Base-by-base conservation (phyloP, 1,139 yeast species). In the Tardiomyces depauwii region DNA sequence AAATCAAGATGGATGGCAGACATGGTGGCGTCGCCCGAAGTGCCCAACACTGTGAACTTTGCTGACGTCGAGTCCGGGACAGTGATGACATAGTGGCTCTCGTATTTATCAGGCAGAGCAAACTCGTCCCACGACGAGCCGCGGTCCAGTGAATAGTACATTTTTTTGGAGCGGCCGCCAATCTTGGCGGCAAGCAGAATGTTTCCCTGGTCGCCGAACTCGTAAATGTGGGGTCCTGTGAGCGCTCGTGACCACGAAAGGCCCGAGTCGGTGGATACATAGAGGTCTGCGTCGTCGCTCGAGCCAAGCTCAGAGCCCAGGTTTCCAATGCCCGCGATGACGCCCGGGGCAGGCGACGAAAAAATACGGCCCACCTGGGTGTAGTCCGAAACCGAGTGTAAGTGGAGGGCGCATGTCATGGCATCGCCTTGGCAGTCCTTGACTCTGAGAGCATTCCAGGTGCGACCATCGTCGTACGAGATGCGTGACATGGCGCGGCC, bases 151-250 rank as follows among this genome's bases (percentile, higher is more conserved):
- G 95, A 84, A 56, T 71, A 87, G 49, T 68, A 70, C 13, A 62
- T 50, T 12, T 53, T 50, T 41, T 53, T 53, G 11, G 59, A 49
- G 39, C 11, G 18, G 16, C 50, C 57, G 14, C 50, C 54, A 43
- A 63, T 70, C 16, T 80, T 80, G 6, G 78, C 67, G 2, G 88
- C 86, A 1, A 84, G 66, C 41, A 86, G 73, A 4, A 86, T 62
- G 59, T 86, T 86, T 44, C 95, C 96, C 49, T 77, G 76, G 62
- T 87, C 95, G 46, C 93, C 95, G 65, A 80, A 82, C 0, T 82
- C 71, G 53, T 76, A 80, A 4, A 71, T 57, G 42, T 78, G 70
- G 1, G 88, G 78, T 39, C 70, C 74, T 39, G 77, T 76, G 23
- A 79, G 57, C 0, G 79, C 75, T 48, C 69, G 60, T 39, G 63